phyloP scores from a whole-genome alignment of 2,329 filamentous ascomycete species.

The Venturia oleaginea region DNA sequence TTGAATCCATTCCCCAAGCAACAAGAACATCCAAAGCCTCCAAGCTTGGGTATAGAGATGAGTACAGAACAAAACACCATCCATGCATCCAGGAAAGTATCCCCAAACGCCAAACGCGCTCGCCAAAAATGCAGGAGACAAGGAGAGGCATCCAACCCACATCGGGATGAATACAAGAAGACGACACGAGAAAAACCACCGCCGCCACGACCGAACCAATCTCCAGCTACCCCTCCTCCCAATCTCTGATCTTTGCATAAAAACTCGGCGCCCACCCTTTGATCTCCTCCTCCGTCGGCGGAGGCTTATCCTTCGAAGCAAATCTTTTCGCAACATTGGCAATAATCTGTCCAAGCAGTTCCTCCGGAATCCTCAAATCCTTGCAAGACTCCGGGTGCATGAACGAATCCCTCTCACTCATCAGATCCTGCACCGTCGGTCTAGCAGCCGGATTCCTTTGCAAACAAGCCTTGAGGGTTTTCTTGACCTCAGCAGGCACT shows the following conservation, averaged over 20 bases:
- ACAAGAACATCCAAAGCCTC: not conserved
- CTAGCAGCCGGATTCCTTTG: constrained; percentile 48
- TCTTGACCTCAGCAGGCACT: constrained; percentile 46
- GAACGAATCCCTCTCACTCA: constrained; percentile 47
- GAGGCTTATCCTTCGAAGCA: constrained; percentile 39
- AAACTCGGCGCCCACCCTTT: constrained; percentile 37
- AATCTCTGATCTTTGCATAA: constrained; percentile 36
- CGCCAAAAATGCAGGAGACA: not conserved
- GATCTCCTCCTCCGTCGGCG: constrained; percentile 49
- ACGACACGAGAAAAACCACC: not conserved
- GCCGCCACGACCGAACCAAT: not conserved
- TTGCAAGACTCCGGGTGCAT: constrained; percentile 46
- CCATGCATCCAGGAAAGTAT: not conserved
- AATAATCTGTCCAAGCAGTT: constrained; percentile 52
- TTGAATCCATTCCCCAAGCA: not conserved
- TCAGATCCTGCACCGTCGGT: constrained; percentile 48
- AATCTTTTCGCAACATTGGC: constrained; percentile 52
- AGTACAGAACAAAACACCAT: not conserved
- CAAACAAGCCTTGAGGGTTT: constrained; percentile 48
- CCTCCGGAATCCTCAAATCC: constrained; percentile 38
- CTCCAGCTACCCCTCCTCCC: not conserved
- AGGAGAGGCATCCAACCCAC: not conserved
- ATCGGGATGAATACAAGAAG: not conserved
- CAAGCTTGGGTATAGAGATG: not conserved
- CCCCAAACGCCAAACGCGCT: not conserved